A percentile compares a stretch with the other conserved stretches of the same genome.
phyloP scores from a whole-genome alignment of 2,329 filamentous ascomycete genomes.

The Arthrobotrys entomopaga region DNA sequence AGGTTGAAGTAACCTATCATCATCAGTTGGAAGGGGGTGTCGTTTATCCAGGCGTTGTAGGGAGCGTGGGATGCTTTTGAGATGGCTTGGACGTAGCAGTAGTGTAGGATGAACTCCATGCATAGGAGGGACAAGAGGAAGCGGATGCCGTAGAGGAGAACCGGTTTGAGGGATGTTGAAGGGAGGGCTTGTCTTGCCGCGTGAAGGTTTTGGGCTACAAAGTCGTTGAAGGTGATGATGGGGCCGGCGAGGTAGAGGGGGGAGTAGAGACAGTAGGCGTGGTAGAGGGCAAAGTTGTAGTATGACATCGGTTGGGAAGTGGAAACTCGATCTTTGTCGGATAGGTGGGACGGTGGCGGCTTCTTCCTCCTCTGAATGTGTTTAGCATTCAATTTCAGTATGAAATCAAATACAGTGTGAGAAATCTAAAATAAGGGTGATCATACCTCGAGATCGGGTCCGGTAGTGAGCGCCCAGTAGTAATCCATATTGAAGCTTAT shows the following conservation, averaged over 20 bases:
- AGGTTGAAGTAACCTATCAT: constrained; percentile 96
- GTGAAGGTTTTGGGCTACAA: constrained; percentile 75
- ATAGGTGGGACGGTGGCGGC: constrained; percentile 84
- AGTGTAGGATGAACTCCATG: constrained; percentile 93
- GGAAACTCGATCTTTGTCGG: constrained; percentile 84
- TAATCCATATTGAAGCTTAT: constrained; percentile 98
- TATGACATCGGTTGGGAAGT: constrained; percentile 72
- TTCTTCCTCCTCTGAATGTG: constrained; percentile 88
- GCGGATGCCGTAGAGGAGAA: constrained; percentile 80
- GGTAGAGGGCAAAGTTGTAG: constrained; percentile 84
- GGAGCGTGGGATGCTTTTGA: constrained; percentile 76
- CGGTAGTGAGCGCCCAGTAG: constrained; percentile 82
- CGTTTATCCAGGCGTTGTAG: constrained; percentile 73
- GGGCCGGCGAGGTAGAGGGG: constrained; percentile 92
- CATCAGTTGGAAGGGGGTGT: constrained; percentile 85
- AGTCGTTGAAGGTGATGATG: constrained; percentile 98
- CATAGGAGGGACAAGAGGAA: constrained; percentile 81
- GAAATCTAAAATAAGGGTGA: neutral
- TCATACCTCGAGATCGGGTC: constrained; percentile 60
- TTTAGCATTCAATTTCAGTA: constrained; percentile 67
- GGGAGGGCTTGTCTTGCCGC: constrained; percentile 64
- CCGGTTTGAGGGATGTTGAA: constrained; percentile 74
- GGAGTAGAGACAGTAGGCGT: constrained; percentile 89
- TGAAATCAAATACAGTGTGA: constrained; percentile 9
- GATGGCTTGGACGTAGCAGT: constrained; percentile 92